Conservation (phyloP, 441 rosid species). For the Adansonia gregorii region DNA sequence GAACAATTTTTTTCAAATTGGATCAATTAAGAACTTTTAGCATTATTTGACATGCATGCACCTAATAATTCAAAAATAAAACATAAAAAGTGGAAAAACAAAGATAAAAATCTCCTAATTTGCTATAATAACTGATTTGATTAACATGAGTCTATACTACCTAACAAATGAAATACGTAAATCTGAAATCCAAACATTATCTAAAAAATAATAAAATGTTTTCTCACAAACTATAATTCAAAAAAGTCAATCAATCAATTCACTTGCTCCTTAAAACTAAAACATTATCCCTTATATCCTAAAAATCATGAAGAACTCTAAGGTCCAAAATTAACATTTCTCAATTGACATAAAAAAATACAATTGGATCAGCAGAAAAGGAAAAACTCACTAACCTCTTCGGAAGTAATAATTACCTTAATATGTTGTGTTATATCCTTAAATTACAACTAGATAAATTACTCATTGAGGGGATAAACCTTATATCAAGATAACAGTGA, state of each 20-base stretch:
- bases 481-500: too few species aligned
- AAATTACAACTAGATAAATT: too few species aligned
- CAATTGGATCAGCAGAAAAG: not conserved
- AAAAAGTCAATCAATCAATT: not conserved
- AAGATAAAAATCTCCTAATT: too few species aligned
- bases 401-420: conserved; percentile 90
- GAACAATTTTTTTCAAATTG: too few species aligned
- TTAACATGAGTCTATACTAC: not conserved
- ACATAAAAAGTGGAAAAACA: too few species aligned
- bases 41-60: too few species aligned
- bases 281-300: not conserved
- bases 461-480: too few species aligned
- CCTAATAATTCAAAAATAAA: too few species aligned
- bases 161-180: not conserved
- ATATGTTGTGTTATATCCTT: conserved; percentile 57
- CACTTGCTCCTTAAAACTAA: not conserved
- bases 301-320: not conserved
- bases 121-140: too few species aligned
- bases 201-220: not conserved
- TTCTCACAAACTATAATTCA: not conserved
- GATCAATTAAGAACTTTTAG: too few species aligned
- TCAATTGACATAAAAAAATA: not conserved
- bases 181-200: not conserved
- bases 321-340: not conserved
- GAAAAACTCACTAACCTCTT: conserved; percentile 61